Percentiles rank a stretch among this genome's conserved stretches.
Evolutionary conservation across 805 yeast genomes (phyloP).

Genomic region (Candida nonsorbophila): DNA sequence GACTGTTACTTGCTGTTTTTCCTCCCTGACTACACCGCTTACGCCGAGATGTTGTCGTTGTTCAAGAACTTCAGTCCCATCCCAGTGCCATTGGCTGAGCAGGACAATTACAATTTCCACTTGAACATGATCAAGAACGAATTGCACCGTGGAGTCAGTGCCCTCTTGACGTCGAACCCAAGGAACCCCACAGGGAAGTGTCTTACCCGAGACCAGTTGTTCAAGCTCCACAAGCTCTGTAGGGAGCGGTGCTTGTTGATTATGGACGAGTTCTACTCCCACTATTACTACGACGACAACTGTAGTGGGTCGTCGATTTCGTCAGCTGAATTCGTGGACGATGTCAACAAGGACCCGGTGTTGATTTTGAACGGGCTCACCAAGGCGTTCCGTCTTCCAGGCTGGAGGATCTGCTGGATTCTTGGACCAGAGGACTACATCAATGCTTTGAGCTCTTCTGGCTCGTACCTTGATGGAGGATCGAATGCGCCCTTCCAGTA

Average conservation of each 20-base stretch:
- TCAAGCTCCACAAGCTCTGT: slow-evolving; percentile 47
- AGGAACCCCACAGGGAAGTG: slow-evolving; percentile 59
- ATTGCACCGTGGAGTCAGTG: slow-evolving; percentile 52
- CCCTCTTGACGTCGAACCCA: slow-evolving; percentile 55
- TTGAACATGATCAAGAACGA: slow-evolving; percentile 48
- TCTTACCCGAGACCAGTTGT: slow-evolving; percentile 42
- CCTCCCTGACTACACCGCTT: slow-evolving; percentile 60
- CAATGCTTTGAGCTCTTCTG: slow-evolving; percentile 50
- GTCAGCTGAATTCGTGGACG: slow-evolving; percentile 47
- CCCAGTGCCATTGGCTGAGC: slow-evolving; percentile 55
- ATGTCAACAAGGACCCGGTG: slow-evolving; percentile 55
- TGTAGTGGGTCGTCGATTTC: slow-evolving; percentile 49
- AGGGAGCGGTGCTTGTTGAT: slow-evolving; percentile 49
- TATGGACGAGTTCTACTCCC: slow-evolving; percentile 61
- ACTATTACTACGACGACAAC: slow-evolving; percentile 50
- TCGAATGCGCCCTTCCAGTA: slow-evolving; percentile 57
- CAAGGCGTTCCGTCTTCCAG: slow-evolving; percentile 57
- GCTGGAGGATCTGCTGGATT: slow-evolving; percentile 63
- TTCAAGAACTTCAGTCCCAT: slow-evolving; percentile 60
- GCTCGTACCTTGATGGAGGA: slow-evolving; percentile 58
- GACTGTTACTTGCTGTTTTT: slow-evolving; percentile 58
- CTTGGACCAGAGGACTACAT: slow-evolving; percentile 59
- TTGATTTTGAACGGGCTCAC: slow-evolving; percentile 56
- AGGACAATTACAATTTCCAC: slow-evolving; percentile 53
- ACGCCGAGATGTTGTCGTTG: slow-evolving; percentile 58